Evolutionary conservation across 2,329 filamentous ascomycete species (phyloP), one percentile per base, ranked within the genome.

Genomic region (Capronia americana): DNA sequence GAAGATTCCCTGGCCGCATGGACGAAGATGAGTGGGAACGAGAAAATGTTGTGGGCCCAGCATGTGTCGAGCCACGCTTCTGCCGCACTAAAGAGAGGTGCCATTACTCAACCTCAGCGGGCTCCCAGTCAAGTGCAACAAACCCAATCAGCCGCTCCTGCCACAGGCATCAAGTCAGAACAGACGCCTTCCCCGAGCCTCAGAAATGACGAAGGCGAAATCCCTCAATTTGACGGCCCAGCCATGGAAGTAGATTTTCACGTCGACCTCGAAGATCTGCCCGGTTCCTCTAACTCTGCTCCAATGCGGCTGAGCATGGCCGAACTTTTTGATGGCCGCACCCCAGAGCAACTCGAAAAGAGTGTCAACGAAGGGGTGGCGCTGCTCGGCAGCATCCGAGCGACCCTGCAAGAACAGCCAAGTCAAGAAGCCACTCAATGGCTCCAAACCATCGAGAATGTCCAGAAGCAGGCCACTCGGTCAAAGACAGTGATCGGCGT

Each of bases 401-500:
- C 57, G 3, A 70, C 71, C 3, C 73, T 84, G 12, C 48, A 69
- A 4, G 67, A 71, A 26, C 69, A 76, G 14, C 41, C 64, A 6
- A 54, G 55, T 32, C 65, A 62, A 63, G 68, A 70, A 44, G 79
- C 82, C 63, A 77, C 76, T 1, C 64, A 72, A n/a, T 85, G 80
- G 81, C 64, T 80, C 7, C 63, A 77, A 23, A 72, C 79, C 12
- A 81, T 85, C 46, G 74, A 80, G 2, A 77, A 77, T 2, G 73
- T 85, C 0, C 74, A 77, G 30, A 74, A 78, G 2, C 78, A 80
- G 58, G 76, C 79, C 2, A 72, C 73, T 4, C 76, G 75, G 23
- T 72, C 71, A 1, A 77, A 74, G 28, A 81, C 80, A 11, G 76
- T 78, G 17, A 80, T 80, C 1, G 87, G 86, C 5, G 83, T 90